These are phyloP conservation scores for Oryza brachyantha DNA, from an alignment of 176 grass and related monocot species.

Conservation along the genomic window DNA sequence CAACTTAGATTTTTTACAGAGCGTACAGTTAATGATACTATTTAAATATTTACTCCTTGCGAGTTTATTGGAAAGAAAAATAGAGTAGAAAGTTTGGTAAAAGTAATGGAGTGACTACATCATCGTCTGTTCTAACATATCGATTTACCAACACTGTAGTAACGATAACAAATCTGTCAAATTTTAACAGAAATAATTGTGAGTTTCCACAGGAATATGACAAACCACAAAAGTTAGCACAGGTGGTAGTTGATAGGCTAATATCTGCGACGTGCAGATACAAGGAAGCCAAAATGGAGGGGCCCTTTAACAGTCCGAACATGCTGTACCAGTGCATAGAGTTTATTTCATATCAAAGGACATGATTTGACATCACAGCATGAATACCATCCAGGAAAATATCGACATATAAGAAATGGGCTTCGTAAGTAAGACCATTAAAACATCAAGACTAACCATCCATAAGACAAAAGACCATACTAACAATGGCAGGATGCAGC, in stretches of 20 bases:
- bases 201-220: neutral
- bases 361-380: constrained; percentile 40
- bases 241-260: constrained; percentile 24
- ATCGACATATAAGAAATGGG: neutral
- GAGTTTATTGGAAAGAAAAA: neutral
- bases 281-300: constrained; percentile 42
- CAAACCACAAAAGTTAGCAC: constrained; percentile 15
- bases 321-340: constrained; percentile 7
- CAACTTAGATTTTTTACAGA: neutral
- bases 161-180: neutral
- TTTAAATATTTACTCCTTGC: neutral
- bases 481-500: neutral
- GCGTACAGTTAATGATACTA: neutral
- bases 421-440: neutral
- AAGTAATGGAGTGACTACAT: neutral
- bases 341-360: constrained; percentile 42
- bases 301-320: constrained; percentile 38
- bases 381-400: neutral
- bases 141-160: neutral
- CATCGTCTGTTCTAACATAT: neutral
- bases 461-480: constrained; percentile 11
- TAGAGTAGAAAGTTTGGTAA: neutral
- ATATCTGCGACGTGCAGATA: constrained; percentile 16
- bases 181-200: constrained; percentile 3
- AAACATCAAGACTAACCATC: neutral